These are phyloP conservation scores for Mycocentrospora acerina DNA, from an alignment of 2,329 filamentous ascomycete genomes.

Conservation along the genomic window DNA sequence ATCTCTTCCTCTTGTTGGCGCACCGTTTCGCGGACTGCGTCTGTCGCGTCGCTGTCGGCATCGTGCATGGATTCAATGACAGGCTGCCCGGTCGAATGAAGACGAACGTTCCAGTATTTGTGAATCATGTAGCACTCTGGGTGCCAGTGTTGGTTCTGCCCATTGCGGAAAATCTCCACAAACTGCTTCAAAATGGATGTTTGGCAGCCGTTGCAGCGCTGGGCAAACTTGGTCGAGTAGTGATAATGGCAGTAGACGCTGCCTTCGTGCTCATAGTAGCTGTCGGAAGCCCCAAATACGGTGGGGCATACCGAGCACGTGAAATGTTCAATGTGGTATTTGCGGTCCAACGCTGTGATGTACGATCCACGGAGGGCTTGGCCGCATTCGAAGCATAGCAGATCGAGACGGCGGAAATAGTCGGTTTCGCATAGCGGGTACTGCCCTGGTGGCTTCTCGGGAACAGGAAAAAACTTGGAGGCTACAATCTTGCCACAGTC, in stretches of 20 bases:
- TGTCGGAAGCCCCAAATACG: constrained; percentile 97
- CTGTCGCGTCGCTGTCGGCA: constrained; percentile 58
- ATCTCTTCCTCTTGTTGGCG: constrained; percentile 87
- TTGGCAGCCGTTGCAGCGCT: constrained; percentile 93
- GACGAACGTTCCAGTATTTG: constrained; percentile 98
- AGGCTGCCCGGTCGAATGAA: constrained; percentile 53
- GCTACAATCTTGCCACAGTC: constrained; percentile 97
- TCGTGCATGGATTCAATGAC: constrained; percentile 36
- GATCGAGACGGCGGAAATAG: constrained; percentile 88
- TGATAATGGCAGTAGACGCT: constrained; percentile 98
- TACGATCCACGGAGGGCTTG: constrained; percentile 93
- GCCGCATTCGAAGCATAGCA: constrained; percentile 89
- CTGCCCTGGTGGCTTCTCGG: constrained; percentile 84
- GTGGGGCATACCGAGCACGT: constrained; percentile 96
- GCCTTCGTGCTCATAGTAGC: constrained; percentile 97
- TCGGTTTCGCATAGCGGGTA: constrained; percentile 96
- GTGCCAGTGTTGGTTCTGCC: constrained; percentile 98
- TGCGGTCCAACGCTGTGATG: constrained; percentile 94
- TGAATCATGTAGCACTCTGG: constrained; percentile 99
- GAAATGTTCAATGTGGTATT: constrained; percentile 97
- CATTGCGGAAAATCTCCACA: constrained; percentile 97
- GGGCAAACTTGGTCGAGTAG: constrained; percentile 96
- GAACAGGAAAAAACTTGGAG: constrained; percentile 97
- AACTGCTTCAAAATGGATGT: constrained; percentile 98
- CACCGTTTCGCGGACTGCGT: constrained; percentile 72